phyloP scores from a whole-genome alignment of 345 rosid species.

The Anacardium occidentale region DNA sequence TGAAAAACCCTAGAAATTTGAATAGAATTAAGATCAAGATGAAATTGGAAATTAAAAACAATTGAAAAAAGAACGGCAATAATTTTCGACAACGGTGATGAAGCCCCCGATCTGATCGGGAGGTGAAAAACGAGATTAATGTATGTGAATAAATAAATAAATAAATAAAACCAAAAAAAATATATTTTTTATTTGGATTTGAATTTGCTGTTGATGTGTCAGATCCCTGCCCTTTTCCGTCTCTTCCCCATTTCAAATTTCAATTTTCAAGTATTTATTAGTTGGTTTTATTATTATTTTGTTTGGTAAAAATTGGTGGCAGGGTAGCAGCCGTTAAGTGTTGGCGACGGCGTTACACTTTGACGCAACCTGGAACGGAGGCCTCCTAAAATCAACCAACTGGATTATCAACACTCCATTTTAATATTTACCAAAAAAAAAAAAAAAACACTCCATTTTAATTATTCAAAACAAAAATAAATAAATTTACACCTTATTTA shows the following conservation, averaged over 20 bases:
- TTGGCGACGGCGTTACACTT: background rate
- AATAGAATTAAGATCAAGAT: background rate
- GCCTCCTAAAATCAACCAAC: too few relatives aligned
- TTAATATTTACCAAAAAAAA: too few relatives aligned
- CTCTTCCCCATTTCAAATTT: background rate
- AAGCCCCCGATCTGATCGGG: constrained; percentile 23
- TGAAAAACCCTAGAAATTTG: constrained; percentile 3
- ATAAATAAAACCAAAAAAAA: too few relatives aligned
- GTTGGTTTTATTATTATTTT: too few relatives aligned
- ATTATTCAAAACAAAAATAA: too few relatives aligned
- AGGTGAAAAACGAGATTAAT: constrained; percentile 7
- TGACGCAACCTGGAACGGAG: background rate
- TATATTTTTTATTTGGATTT: background rate
- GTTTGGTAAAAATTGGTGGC: background rate
- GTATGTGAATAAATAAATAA: background rate
- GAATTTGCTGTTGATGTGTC: background rate
- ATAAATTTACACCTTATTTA: too few relatives aligned
- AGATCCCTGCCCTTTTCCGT: constrained; percentile 20
- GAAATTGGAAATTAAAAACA: background rate
- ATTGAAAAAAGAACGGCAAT: background rate
- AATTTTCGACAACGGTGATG: background rate
- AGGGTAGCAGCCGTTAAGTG: too few relatives aligned
- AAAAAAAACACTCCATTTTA: too few relatives aligned
- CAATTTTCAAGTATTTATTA: constrained; percentile 1
- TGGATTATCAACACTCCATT: too few relatives aligned